phyloP scores from a whole-genome alignment of 805 yeast genomes.

The Lipomyces sp. region DNA sequence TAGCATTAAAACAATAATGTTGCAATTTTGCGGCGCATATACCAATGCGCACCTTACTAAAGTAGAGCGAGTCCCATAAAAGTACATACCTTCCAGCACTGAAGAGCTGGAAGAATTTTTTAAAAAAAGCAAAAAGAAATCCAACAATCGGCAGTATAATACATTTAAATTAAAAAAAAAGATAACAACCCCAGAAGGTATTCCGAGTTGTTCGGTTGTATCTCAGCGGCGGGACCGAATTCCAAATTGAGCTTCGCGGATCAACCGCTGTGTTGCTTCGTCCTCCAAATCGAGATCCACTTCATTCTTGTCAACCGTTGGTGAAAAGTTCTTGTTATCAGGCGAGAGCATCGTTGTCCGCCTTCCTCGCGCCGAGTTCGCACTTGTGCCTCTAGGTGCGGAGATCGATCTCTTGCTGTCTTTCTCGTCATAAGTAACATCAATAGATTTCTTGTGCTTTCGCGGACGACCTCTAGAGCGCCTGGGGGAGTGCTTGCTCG shows the following conservation, averaged over 20 bases:
- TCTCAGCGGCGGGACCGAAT: constrained; percentile 23
- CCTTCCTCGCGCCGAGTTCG: background rate
- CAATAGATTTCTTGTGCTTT: constrained; percentile 1
- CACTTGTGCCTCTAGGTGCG: background rate
- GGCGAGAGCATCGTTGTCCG: background rate
- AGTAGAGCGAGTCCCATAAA: too few relatives aligned
- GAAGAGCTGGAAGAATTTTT: too few relatives aligned
- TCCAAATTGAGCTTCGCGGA: constrained; percentile 28
- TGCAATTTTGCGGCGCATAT: too few relatives aligned
- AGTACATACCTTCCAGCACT: too few relatives aligned
- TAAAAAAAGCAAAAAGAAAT: too few relatives aligned
- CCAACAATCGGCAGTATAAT: too few relatives aligned
- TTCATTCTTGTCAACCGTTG: background rate
- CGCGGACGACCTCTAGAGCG: constrained; percentile 19
- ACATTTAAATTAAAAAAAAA: too few relatives aligned
- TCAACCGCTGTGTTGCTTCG: constrained; percentile 13
- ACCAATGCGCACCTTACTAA: too few relatives aligned
- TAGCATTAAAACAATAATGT: too few relatives aligned
- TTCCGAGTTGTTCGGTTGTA: too few relatives aligned
- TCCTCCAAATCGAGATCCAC: constrained; percentile 1
- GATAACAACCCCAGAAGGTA: too few relatives aligned
- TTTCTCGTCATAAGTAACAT: background rate
- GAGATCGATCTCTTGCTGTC: background rate
- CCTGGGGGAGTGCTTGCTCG: background rate
- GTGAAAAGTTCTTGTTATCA: background rate